phyloP scores from a whole-genome alignment of 768 basidiomycete species.

The Coprinopsis sp. region DNA sequence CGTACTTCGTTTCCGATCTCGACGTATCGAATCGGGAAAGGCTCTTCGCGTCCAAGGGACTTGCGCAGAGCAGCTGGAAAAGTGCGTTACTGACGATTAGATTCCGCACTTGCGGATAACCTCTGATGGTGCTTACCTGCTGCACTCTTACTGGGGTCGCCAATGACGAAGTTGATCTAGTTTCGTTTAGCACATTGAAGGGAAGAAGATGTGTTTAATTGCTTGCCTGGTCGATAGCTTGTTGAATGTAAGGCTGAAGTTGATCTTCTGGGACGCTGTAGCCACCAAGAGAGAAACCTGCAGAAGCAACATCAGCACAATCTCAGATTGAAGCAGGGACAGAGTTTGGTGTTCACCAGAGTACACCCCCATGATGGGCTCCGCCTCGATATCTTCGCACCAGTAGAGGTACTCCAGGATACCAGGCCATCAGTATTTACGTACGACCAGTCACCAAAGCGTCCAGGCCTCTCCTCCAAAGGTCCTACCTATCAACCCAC shows the following conservation, averaged over 20 bases:
- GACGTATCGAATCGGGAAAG: constrained; percentile 45
- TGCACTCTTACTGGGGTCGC: constrained; percentile 41
- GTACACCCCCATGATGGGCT: constrained; percentile 64
- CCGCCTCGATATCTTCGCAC: constrained; percentile 57
- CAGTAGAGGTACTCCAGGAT: constrained; percentile 53
- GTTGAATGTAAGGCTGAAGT: constrained; percentile 49
- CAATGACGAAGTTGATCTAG: constrained; percentile 63
- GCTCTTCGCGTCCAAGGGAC: constrained; percentile 49
- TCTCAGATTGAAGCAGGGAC: not conserved
- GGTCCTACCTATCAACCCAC: constrained; percentile 37
- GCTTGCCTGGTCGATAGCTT: constrained; percentile 51
- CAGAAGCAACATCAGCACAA: too few species aligned
- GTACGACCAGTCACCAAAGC: constrained; percentile 59
- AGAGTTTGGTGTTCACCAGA: constrained; percentile 30
- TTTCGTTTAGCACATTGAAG: too few species aligned
- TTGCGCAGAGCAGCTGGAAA: constrained; percentile 43
- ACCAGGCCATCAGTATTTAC: constrained; percentile 56
- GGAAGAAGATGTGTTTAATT: too few species aligned
- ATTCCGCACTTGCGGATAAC: not conserved
- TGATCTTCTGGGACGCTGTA: constrained; percentile 39
- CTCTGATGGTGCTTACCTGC: constrained; percentile 21
- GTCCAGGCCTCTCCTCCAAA: constrained; percentile 44
- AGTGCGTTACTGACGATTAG: not conserved
- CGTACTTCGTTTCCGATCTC: constrained; percentile 57
- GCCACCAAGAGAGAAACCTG: constrained; percentile 51